phyloP scores from a whole-genome alignment of 2,329 filamentous ascomycete genomes.

The Beauveria scarabaeidicola region DNA sequence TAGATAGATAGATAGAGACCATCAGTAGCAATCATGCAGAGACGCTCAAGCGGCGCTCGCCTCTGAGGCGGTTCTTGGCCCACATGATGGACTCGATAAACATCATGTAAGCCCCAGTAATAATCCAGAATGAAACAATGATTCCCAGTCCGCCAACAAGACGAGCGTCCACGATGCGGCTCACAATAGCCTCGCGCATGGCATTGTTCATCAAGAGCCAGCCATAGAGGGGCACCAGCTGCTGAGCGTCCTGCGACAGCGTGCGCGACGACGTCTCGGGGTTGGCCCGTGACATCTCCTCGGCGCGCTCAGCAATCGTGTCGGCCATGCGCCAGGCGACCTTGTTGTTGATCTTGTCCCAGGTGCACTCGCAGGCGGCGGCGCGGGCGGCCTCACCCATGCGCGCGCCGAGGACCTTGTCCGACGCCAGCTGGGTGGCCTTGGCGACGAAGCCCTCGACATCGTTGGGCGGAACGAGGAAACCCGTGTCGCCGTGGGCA shows the following conservation, averaged over 20 bases:
- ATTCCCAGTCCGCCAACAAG: constrained; percentile 36
- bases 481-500: constrained; percentile 50
- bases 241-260: constrained; percentile 18
- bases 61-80: constrained; percentile 26
- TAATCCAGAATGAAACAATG: constrained; percentile 40
- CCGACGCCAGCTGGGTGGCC: constrained; percentile 39
- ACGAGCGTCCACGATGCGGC: constrained; percentile 33
- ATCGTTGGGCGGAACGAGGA: constrained; percentile 51
- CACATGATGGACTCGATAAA: constrained; percentile 39
- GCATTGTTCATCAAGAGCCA: constrained; percentile 36
- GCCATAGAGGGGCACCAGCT: constrained; percentile 32
- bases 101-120: constrained; percentile 40
- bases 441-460: constrained; percentile 48
- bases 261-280: constrained; percentile 11
- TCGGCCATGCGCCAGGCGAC: constrained; percentile 57
- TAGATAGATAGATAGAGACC: no score
- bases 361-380: constrained; percentile 56
- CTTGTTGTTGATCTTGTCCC: constrained; percentile 64
- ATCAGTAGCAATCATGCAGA: neutral
- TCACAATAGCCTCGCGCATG: constrained; percentile 26
- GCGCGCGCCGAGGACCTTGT: constrained; percentile 32
- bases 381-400: constrained; percentile 42
- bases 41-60: constrained; percentile 18
- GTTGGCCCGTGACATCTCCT: constrained; percentile 18
- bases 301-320: constrained; percentile 39